Evolutionary conservation across 306 rosid species (phyloP).

Genomic region (Neltuma alba): DNA sequence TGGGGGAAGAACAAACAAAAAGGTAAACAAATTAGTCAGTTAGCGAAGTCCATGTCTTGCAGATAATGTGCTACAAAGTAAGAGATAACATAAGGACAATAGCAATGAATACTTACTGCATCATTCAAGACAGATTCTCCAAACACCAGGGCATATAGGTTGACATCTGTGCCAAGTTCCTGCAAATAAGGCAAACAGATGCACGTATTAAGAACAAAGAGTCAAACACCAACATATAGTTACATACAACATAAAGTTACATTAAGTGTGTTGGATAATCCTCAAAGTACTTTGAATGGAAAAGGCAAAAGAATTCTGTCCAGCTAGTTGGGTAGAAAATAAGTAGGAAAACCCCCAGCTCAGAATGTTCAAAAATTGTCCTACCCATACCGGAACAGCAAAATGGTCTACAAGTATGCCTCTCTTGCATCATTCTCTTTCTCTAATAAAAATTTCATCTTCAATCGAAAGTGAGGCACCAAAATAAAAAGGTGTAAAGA

Average conservation of each 20-base stretch:
- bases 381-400: background rate
- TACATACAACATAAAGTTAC: no score
- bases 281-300: background rate
- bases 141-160: slow-evolving; percentile 96
- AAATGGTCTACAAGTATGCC: background rate
- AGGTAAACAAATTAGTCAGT: slow-evolving; percentile 22
- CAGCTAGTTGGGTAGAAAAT: background rate
- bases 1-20: slow-evolving; percentile 18
- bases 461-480: background rate
- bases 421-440: background rate
- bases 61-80: slow-evolving; percentile 29
- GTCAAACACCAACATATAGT: slow-evolving; percentile 14
- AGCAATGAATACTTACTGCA: slow-evolving; percentile 66
- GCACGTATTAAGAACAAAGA: slow-evolving; percentile 17
- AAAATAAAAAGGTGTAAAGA: background rate
- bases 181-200: slow-evolving; percentile 41
- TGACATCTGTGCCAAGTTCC: slow-evolving; percentile 95
- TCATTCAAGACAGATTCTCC: slow-evolving; percentile 99
- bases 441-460: background rate
- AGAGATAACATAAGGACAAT: slow-evolving; percentile 14
- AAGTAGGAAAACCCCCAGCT: background rate
- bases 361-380: background rate
- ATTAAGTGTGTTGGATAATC: slow-evolving; percentile 11
- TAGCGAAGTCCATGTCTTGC: slow-evolving; percentile 35
- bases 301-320: background rate